A percentile compares a stretch with the other conserved stretches of the same genome.
Evolutionary conservation across 257 asterid species (phyloP).

Genomic region (Capsicum baccatum): DNA sequence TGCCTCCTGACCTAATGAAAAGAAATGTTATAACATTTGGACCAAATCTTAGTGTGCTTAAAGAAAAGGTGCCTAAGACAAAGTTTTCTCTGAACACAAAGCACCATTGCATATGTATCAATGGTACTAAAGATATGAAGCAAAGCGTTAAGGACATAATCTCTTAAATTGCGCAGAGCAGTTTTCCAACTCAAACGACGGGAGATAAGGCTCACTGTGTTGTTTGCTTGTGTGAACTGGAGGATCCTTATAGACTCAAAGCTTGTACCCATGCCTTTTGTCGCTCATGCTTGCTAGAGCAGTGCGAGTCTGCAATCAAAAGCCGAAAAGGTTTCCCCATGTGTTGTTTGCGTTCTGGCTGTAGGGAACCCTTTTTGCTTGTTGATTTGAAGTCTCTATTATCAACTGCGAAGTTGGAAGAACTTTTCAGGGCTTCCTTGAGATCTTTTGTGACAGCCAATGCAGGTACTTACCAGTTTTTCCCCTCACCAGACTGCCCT

Average conservation of each 20-base stretch:
- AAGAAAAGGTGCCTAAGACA: conserved; percentile 20
- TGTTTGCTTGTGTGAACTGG: too few species aligned
- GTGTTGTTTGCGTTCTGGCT: conserved; percentile 41
- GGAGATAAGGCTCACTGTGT: conserved; percentile 51
- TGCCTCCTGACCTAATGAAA: too few species aligned
- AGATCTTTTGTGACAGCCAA: conserved; percentile 70
- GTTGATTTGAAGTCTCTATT: conserved; percentile 66
- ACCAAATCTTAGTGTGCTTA: too few species aligned
- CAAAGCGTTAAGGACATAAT: conserved; percentile 65
- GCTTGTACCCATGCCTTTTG: too few species aligned
- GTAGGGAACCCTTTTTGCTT: conserved; percentile 57
- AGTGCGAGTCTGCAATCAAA: too few species aligned
- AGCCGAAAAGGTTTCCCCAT: too few species aligned
- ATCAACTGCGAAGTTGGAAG: conserved; percentile 65
- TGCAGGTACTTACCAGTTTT: conserved; percentile 67
- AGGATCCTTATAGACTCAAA: too few species aligned
- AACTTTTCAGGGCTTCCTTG: conserved; percentile 79
- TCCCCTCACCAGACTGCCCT: conserved; percentile 97
- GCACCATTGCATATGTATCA: conserved; percentile 64
- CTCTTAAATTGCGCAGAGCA: conserved; percentile 48
- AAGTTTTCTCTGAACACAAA: conserved; percentile 60
- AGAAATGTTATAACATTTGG: too few species aligned
- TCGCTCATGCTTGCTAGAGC: too few species aligned
- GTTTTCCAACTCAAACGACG: conserved; percentile 37
- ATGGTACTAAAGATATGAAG: conserved; percentile 64